Conservation (phyloP, 2,329 filamentous ascomycete species). For the Colletotrichum kahawae region DNA sequence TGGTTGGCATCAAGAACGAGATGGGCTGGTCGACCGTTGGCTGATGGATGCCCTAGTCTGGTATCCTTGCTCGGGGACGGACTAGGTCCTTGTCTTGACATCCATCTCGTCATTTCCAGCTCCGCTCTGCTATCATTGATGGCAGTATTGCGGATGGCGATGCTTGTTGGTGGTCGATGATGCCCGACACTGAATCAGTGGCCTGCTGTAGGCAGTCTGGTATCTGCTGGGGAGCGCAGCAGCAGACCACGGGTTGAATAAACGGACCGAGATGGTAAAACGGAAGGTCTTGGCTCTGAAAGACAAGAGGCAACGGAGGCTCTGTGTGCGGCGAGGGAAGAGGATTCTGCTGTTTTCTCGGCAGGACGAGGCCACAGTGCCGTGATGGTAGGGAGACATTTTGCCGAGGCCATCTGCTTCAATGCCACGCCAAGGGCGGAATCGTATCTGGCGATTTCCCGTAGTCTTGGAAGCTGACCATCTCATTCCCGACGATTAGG, state of each 20-base stretch:
- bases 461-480: background rate
- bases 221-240: background rate
- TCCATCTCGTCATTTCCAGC: background rate
- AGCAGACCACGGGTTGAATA: background rate
- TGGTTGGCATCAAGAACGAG: background rate
- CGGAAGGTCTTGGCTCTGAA: background rate
- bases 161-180: background rate
- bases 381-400: constrained; percentile 10
- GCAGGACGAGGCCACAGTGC: background rate
- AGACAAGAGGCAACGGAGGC: background rate
- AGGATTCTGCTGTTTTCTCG: background rate
- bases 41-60: background rate
- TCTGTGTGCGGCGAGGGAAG: background rate
- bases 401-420: background rate
- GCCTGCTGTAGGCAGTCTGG: background rate
- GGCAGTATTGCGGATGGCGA: background rate
- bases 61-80: background rate
- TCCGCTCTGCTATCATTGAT: background rate
- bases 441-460: background rate
- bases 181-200: background rate
- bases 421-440: background rate
- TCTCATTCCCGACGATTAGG: background rate
- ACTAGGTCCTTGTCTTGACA: background rate
- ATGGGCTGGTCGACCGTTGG: background rate
- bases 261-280: background rate